Conservation (phyloP, 2,329 filamentous ascomycete genomes). For the Trichoderma semiorbis region DNA sequence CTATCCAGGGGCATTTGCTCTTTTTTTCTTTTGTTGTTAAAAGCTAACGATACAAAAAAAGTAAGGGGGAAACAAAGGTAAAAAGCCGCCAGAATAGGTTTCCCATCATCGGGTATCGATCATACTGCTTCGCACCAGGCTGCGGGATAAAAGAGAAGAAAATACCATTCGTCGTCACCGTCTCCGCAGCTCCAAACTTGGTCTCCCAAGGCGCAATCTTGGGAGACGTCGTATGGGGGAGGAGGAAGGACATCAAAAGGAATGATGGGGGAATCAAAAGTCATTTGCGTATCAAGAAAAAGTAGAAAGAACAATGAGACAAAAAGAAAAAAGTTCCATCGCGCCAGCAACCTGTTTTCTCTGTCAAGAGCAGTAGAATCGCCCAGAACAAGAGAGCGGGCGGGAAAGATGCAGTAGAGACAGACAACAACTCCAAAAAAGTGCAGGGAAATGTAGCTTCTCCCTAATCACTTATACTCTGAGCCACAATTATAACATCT, state of each 20-base stretch:
- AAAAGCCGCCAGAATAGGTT: background rate
- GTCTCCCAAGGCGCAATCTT: background rate
- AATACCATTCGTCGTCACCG: background rate
- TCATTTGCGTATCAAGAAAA: slow-evolving; percentile 7
- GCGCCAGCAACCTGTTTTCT: background rate
- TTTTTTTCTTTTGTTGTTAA: background rate
- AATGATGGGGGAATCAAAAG: slow-evolving; percentile 21
- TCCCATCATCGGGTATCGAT: slow-evolving; percentile 14
- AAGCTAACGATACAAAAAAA: background rate
- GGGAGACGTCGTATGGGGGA: background rate
- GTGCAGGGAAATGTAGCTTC: background rate
- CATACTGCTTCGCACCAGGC: slow-evolving; percentile 13
- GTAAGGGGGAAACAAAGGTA: background rate
- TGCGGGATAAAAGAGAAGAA: slow-evolving; percentile 3
- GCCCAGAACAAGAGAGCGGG: background rate
- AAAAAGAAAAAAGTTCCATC: slow-evolving; percentile 3
- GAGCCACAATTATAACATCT: background rate
- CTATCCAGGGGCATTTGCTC: background rate
- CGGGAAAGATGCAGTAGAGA: background rate
- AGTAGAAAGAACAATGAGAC: background rate
- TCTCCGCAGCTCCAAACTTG: background rate
- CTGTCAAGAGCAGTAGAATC: background rate
- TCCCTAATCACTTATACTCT: background rate
- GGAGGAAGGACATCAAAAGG: slow-evolving; percentile 24
- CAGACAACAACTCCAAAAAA: background rate